These are phyloP conservation scores for Erigeron canadensis DNA, from an alignment of 129 eudicot genomes.

Conservation along the genomic window DNA sequence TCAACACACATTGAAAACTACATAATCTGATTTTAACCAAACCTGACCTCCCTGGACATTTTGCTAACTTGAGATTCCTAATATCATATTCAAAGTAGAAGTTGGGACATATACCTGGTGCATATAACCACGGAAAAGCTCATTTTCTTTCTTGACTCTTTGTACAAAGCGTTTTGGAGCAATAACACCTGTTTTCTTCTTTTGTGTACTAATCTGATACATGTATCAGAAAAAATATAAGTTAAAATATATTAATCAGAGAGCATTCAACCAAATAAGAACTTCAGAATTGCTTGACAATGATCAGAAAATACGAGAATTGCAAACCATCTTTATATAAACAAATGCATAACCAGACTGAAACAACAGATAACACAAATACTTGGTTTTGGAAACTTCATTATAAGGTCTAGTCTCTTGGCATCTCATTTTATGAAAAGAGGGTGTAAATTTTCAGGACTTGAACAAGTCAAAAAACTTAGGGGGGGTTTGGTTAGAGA, in stretches of 20 bases:
- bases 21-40: too few relatives aligned
- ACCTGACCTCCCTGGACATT: neutral
- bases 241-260: neutral
- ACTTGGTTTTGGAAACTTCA: neutral
- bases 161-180: conserved; percentile 95
- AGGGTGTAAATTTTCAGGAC: neutral
- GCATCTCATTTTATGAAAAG: neutral
- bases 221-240: conserved; percentile 16
- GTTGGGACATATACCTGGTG: conserved; percentile 65
- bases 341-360: too few relatives aligned
- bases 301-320: neutral
- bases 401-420: neutral
- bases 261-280: neutral
- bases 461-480: too few relatives aligned
- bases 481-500: too few relatives aligned
- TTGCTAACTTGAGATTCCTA: neutral
- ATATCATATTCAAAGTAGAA: neutral
- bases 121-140: conserved; percentile 87
- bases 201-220: conserved; percentile 78
- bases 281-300: neutral
- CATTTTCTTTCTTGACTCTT: conserved; percentile 81
- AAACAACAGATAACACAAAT: neutral
- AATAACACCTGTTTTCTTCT: conserved; percentile 90
- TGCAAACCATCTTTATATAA: too few relatives aligned
- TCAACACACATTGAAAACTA: too few relatives aligned